Evolutionary conservation across 2,329 filamentous ascomycete species (phyloP).

Genomic region (Aspergillus vadensis): DNA sequence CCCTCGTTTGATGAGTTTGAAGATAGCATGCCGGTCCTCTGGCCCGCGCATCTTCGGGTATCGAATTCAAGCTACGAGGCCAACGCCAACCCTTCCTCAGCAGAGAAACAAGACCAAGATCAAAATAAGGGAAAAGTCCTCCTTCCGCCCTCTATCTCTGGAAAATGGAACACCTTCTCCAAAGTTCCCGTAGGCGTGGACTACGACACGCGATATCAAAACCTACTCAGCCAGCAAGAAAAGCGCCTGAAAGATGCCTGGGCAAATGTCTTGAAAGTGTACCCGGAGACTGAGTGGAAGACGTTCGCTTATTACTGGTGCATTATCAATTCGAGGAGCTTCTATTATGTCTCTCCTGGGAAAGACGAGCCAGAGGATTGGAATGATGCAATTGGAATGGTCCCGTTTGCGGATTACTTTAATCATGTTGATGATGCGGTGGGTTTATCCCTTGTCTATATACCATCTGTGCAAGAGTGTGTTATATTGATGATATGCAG

Average conservation of each 20-base stretch:
- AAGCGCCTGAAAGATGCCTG: slow-evolving; percentile 56
- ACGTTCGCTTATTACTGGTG: slow-evolving; percentile 58
- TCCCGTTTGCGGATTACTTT: slow-evolving; percentile 46
- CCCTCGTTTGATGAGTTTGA: slow-evolving; percentile 64
- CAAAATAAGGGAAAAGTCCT: neutral
- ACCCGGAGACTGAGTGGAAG: slow-evolving; percentile 43
- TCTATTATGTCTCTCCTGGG: slow-evolving; percentile 55
- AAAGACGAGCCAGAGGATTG: slow-evolving; percentile 33
- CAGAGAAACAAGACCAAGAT: neutral
- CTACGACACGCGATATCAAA: slow-evolving; percentile 38
- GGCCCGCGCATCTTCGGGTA: slow-evolving; percentile 48
- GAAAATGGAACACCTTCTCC: slow-evolving; percentile 35
- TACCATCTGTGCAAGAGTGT: neutral
- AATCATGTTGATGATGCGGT: slow-evolving; percentile 43
- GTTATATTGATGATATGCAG: slow-evolving; percentile 11
- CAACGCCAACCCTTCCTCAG: slow-evolving; percentile 19
- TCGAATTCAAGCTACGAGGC: slow-evolving; percentile 30
- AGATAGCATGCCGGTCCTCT: slow-evolving; percentile 59
- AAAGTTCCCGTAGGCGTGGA: slow-evolving; percentile 24
- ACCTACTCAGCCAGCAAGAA: slow-evolving; percentile 53
- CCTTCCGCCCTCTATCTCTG: slow-evolving; percentile 41
- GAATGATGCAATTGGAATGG: slow-evolving; percentile 44
- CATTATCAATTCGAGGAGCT: slow-evolving; percentile 60
- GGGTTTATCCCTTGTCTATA: slow-evolving; percentile 9
- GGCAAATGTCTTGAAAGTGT: slow-evolving; percentile 42